Conservation (phyloP, 306 rosid species). For the Lotus japonicus region DNA sequence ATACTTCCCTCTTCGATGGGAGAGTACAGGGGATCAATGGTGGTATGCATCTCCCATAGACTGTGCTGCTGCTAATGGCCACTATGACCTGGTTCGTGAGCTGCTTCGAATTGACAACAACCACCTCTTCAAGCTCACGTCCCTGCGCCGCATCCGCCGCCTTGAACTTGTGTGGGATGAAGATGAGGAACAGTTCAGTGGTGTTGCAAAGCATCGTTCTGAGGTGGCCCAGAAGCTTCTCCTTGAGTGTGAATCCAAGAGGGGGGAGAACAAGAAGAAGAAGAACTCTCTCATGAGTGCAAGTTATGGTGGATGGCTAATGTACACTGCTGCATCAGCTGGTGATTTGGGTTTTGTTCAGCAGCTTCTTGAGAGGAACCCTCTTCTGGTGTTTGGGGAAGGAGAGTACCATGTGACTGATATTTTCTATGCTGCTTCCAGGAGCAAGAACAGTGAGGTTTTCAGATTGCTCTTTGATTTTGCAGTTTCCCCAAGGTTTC, state of each 20-base stretch:
- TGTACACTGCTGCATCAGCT: slow-evolving; percentile 91
- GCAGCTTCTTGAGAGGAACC: slow-evolving; percentile 19
- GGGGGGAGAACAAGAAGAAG: slow-evolving; percentile 21
- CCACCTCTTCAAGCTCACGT: slow-evolving; percentile 76
- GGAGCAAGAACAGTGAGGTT: slow-evolving; percentile 20
- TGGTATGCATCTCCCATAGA: slow-evolving; percentile 86
- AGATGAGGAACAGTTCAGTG: slow-evolving; percentile 53
- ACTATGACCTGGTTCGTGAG: slow-evolving; percentile 68
- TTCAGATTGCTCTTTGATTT: slow-evolving; percentile 30
- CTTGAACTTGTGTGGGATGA: slow-evolving; percentile 83
- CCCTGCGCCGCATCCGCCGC: slow-evolving; percentile 68
- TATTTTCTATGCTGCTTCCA: slow-evolving; percentile 19
- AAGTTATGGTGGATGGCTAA: slow-evolving; percentile 87
- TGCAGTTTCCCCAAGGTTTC: slow-evolving; percentile 60
- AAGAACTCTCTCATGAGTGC: slow-evolving; percentile 56
- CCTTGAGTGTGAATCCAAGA: slow-evolving; percentile 55
- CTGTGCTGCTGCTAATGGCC: slow-evolving; percentile 85
- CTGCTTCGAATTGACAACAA: slow-evolving; percentile 66
- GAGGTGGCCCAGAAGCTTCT: slow-evolving; percentile 56
- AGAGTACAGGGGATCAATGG: slow-evolving; percentile 83
- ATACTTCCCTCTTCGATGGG: slow-evolving; percentile 74
- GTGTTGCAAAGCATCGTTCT: slow-evolving; percentile 55
- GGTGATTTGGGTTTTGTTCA: slow-evolving; percentile 55
- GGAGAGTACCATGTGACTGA: slow-evolving; percentile 26
- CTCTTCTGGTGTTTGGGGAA: slow-evolving; percentile 14